Conservation (phyloP, 345 rosid genomes). For the Brassica rapa region DNA sequence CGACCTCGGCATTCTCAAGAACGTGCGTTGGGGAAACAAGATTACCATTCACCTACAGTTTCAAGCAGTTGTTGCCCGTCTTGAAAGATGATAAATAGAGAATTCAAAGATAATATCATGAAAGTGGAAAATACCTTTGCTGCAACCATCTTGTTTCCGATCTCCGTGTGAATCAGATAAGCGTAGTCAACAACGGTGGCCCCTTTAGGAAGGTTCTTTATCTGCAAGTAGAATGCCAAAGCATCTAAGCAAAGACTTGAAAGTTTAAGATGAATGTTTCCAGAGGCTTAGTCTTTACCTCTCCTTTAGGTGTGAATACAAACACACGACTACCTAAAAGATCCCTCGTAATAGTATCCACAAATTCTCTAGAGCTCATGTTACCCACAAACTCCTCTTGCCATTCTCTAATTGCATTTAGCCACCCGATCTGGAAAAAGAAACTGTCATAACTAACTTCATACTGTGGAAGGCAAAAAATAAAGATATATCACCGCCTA, state of each 20-base stretch:
- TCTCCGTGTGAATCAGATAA: constrained; percentile 94
- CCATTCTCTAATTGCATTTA: constrained; percentile 98
- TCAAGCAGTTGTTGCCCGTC: constrained; percentile 17
- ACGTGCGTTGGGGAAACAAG: constrained; percentile 78
- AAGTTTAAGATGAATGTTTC: constrained; percentile 13
- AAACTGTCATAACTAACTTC: constrained; percentile 39
- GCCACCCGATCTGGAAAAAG: constrained; percentile 82
- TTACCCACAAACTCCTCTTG: constrained; percentile 99
- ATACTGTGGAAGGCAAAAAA: constrained; percentile 17
- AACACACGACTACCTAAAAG: constrained; percentile 93
- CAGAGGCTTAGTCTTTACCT: constrained; percentile 45
- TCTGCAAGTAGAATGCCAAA: constrained; percentile 48
- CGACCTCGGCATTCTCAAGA: constrained; percentile 96
- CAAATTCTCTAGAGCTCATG: constrained; percentile 99
- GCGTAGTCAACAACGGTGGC: constrained; percentile 96
- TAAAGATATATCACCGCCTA: neutral
- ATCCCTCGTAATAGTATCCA: constrained; percentile 88
- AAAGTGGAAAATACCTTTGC: constrained; percentile 67
- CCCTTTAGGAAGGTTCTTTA: constrained; percentile 89
- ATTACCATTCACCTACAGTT: constrained; percentile 93
- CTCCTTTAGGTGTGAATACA: constrained; percentile 90
- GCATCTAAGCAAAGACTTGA: constrained; percentile 24
- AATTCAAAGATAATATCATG: neutral
- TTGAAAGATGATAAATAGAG: constrained; percentile 7
- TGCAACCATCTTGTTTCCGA: constrained; percentile 97